Percentiles rank a stretch among this genome's conserved stretches.
Conservation (phyloP, 495 filamentous ascomycete genomes). For the Penicillium macrosclerotiorum region DNA sequence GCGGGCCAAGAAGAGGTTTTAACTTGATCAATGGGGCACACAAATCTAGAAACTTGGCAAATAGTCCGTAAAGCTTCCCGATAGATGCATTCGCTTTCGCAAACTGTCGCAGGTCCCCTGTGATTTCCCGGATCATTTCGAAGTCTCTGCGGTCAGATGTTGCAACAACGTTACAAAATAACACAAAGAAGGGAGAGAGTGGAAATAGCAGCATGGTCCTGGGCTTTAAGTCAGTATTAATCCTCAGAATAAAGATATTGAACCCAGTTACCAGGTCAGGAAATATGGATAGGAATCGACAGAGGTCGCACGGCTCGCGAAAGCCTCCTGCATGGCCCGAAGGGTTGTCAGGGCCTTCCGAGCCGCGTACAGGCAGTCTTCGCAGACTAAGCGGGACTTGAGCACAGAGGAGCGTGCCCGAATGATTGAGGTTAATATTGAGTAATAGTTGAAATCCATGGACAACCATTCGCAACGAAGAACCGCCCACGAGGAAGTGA, state of each 20-base stretch:
- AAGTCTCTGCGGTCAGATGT: slow-evolving; percentile 31
- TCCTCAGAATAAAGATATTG: background rate
- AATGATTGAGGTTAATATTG: slow-evolving; percentile 24
- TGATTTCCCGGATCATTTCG: slow-evolving; percentile 27
- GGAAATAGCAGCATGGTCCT: slow-evolving; percentile 35
- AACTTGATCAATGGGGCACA: slow-evolving; percentile 22
- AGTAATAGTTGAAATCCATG: slow-evolving; percentile 33
- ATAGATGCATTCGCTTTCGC: slow-evolving; percentile 22
- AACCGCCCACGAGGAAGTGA: slow-evolving; percentile 13
- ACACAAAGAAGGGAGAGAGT: slow-evolving; percentile 30
- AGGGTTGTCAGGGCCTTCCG: slow-evolving; percentile 25
- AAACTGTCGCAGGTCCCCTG: slow-evolving; percentile 27
- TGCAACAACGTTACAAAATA: slow-evolving; percentile 35
- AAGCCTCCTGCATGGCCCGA: slow-evolving; percentile 21
- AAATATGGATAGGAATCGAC: slow-evolving; percentile 30
- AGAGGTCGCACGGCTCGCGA: slow-evolving; percentile 13
- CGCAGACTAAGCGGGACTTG: slow-evolving; percentile 24
- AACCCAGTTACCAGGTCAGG: slow-evolving; percentile 24
- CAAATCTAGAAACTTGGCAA: slow-evolving; percentile 29
- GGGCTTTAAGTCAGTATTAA: background rate
- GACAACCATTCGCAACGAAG: slow-evolving; percentile 28
- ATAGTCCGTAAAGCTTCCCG: slow-evolving; percentile 27
- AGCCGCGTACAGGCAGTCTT: slow-evolving; percentile 28
- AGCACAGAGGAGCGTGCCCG: slow-evolving; percentile 22
- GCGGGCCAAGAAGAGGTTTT: background rate